phyloP scores from a whole-genome alignment of 768 basidiomycete species.

The Hypholoma sublateritium region DNA sequence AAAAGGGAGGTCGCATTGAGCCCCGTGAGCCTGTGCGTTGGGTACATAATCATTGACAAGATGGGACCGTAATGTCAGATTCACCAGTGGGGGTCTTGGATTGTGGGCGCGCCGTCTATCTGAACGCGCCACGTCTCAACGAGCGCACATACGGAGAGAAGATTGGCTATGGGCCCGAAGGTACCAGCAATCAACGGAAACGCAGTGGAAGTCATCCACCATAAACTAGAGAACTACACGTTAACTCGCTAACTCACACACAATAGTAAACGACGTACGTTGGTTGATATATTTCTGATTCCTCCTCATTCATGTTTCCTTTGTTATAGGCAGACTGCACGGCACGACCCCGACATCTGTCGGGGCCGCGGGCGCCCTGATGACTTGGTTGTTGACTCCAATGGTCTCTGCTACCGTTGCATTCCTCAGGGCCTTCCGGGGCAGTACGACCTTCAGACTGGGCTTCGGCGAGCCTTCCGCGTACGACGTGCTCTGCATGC shows the following conservation, averaged over 20 bases:
- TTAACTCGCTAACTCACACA: neutral
- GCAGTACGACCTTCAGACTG: neutral
- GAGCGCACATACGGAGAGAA: constrained; percentile 38
- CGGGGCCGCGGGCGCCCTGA: neutral
- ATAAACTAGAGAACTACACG: constrained; percentile 21
- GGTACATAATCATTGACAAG: neutral
- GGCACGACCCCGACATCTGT: neutral
- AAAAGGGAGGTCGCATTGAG: constrained; percentile 33
- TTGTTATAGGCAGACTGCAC: constrained; percentile 6
- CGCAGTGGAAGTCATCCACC: constrained; percentile 41
- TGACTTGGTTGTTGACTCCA: neutral
- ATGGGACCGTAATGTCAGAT: constrained; percentile 2
- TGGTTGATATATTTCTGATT: constrained; percentile 21
- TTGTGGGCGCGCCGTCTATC: constrained; percentile 12
- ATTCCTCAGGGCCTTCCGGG: neutral
- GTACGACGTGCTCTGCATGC: constrained; percentile 2
- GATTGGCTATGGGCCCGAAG: constrained; percentile 39
- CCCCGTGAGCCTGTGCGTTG: constrained; percentile 27
- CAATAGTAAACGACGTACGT: constrained; percentile 11
- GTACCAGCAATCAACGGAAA: constrained; percentile 43
- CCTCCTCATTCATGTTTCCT: constrained; percentile 34
- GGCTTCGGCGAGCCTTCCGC: neutral
- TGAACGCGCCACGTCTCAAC: constrained; percentile 34
- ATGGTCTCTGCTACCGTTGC: too few species aligned
- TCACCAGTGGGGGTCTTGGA: constrained; percentile 36